Base-by-base conservation (phyloP, 2,329 filamentous ascomycete genomes). In the Lachnellula hyalina region DNA sequence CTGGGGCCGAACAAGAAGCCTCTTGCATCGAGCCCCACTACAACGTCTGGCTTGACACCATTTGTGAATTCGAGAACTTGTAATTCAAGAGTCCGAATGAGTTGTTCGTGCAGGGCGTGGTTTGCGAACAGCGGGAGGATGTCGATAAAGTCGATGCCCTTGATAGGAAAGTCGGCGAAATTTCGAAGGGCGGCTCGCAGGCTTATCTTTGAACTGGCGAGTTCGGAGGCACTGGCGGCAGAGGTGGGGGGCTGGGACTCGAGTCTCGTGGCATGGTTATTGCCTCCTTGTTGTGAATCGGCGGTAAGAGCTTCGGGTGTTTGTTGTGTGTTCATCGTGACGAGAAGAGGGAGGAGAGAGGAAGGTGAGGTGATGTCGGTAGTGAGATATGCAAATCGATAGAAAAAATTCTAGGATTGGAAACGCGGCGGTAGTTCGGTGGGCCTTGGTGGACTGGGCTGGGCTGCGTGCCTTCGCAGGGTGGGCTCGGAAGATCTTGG, bases 71-170 rank as follows among this genome's bases (percentile, higher is more conserved):
- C 76, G 54, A 81, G 75, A 61, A 96, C 80, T 72, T 96, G 87
- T 59, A 96, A 79, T 74, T 96, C 89, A 64, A 97, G 87, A 48
- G 90, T 90, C 67, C 85, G 83, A 71, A 96, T 78, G 56, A 99
- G 86, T 53, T 84, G 80, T 64, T 82, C 78, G 75, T 96, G 93
- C 58, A 89, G 79, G 50, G 72, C 70, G 53, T 86, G 84, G 69
- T 90, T 81, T 71, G 89, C 85, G 78, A 99, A 97, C 70, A 97
- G 86, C 58, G 94, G 94, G 73, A 99, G 86, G 75, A 99, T 97
- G 72, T 99, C 94, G 77, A 96, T 90, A 75, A 99, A 99, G 68
- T 96, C 81, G 70, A 99, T 93, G 72, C 94, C 93, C 46, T 88
- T 85, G 63, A 87, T 86, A 56, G 93, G 93, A 77, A 96, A 97